Percentiles rank a stretch among this genome's conserved stretches.
These are phyloP conservation scores for Dendrobium catenatum DNA, from an alignment of 106 monocot genomes.

Conservation along the genomic window DNA sequence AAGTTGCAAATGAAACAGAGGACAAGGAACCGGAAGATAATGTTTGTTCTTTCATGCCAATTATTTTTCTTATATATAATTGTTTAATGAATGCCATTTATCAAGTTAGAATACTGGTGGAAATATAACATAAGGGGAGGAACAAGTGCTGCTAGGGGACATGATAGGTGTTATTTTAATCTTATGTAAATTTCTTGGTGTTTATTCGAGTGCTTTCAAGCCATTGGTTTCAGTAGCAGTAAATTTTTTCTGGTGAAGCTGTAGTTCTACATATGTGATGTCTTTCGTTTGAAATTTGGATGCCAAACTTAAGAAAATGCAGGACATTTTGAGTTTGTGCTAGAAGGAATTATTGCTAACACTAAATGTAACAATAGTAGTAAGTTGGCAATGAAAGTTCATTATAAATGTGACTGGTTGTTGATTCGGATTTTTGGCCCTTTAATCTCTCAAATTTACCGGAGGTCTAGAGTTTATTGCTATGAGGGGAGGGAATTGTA, in stretches of 20 bases:
- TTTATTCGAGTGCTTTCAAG: neutral
- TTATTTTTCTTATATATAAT: neutral
- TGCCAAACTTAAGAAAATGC: neutral
- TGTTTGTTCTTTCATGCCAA: conserved; percentile 17
- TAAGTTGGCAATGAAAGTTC: too few species aligned
- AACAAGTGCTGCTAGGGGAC: neutral
- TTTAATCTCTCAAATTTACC: too few species aligned
- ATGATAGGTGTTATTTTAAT: neutral
- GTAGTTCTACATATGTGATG: neutral
- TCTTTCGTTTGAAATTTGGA: too few species aligned
- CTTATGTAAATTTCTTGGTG: neutral
- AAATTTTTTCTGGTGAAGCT: neutral
- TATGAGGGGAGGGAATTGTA: too few species aligned
- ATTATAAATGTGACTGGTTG: too few species aligned
- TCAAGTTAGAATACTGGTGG: neutral
- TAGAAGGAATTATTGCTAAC: too few species aligned
- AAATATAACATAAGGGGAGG: neutral
- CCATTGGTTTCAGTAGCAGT: neutral
- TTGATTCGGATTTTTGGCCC: too few species aligned
- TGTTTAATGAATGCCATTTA: neutral
- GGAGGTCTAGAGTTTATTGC: too few species aligned
- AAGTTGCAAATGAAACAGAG: conserved; percentile 19
- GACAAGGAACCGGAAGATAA: conserved; percentile 53
- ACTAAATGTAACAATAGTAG: too few species aligned
- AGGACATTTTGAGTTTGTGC: too few species aligned